phyloP scores from a whole-genome alignment of 1,284 basidiomycete genomes.

The Cryptococcus amylolentus region DNA sequence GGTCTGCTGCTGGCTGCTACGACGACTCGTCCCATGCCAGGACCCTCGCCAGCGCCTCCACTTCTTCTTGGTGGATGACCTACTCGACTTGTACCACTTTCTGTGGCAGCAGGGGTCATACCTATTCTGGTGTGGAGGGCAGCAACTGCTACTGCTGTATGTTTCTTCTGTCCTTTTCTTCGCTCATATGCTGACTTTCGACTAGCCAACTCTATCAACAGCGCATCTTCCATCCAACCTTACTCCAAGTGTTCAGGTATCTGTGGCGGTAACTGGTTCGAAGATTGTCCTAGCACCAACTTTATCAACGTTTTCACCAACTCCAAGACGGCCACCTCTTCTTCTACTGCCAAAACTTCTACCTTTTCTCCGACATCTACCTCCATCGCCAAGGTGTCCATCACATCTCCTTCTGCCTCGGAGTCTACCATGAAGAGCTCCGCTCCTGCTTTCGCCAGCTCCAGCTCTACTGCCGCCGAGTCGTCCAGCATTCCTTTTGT shows the following conservation, averaged over 20 bases:
- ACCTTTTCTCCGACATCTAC: background rate
- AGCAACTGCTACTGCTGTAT: background rate
- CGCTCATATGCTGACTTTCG: background rate
- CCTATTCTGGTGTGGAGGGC: slow-evolving; percentile 8
- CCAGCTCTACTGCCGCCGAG: background rate
- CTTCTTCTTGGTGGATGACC: slow-evolving; percentile 13
- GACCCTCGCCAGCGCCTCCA: slow-evolving; percentile 11
- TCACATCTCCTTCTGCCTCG: slow-evolving; percentile 6
- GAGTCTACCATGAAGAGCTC: slow-evolving; percentile 3
- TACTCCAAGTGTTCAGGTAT: slow-evolving; percentile 11
- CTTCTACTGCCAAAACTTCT: background rate
- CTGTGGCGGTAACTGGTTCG: slow-evolving; percentile 18
- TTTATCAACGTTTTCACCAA: slow-evolving; percentile 49
- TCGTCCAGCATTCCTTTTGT: background rate
- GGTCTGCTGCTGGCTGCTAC: slow-evolving; percentile 19
- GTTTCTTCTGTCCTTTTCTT: background rate
- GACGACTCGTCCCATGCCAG: slow-evolving; percentile 12
- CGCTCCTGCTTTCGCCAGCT: slow-evolving; percentile 4
- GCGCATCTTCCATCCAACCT: slow-evolving; percentile 13
- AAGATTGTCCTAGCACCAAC: slow-evolving; percentile 27
- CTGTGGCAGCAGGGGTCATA: slow-evolving; percentile 10
- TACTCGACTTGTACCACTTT: slow-evolving; percentile 9
- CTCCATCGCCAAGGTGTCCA: background rate
- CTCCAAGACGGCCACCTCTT: background rate
- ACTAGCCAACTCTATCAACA: slow-evolving; percentile 8